These are phyloP conservation scores for Fusarium agapanthi DNA, from an alignment of 2,329 filamentous ascomycete genomes.

Conservation along the genomic window DNA sequence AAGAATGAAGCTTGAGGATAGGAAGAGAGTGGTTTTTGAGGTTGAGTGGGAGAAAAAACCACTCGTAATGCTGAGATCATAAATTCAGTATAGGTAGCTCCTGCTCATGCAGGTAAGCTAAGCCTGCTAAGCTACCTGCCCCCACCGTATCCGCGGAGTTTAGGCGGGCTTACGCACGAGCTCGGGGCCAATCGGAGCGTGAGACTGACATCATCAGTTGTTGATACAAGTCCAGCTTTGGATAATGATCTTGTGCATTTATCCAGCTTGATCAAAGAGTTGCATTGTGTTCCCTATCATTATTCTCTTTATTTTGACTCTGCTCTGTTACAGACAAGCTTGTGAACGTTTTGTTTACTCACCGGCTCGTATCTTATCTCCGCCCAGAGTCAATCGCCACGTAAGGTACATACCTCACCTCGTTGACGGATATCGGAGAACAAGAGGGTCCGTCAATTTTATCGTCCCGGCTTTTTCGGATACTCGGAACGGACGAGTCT, in stretches of 20 bases:
- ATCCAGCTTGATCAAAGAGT: background rate
- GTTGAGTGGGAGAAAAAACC: slow-evolving; percentile 18
- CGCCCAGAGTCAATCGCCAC: background rate
- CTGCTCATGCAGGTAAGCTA: slow-evolving; percentile 6
- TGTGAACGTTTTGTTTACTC: background rate
- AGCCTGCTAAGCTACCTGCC: slow-evolving; percentile 11
- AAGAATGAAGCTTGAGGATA: background rate
- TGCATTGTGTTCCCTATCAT: background rate
- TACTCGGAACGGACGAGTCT: background rate
- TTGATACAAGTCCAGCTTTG: background rate
- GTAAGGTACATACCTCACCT: background rate
- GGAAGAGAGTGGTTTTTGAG: background rate
- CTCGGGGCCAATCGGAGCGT: slow-evolving; percentile 22
- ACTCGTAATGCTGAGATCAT: slow-evolving; percentile 9
- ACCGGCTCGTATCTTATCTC: background rate
- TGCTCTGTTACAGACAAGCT: rapidly evolving
- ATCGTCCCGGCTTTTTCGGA: background rate
- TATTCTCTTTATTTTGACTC: background rate
- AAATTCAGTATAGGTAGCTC: slow-evolving; percentile 4
- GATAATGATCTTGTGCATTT: background rate
- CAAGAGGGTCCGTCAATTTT: background rate
- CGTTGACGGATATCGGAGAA: background rate
- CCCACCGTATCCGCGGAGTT: slow-evolving; percentile 27
- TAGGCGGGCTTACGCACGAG: slow-evolving; percentile 25
- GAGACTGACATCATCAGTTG: slow-evolving; percentile 16